Conservation (phyloP, 2,329 filamentous ascomycete genomes). For the Meredithiella fracta region DNA sequence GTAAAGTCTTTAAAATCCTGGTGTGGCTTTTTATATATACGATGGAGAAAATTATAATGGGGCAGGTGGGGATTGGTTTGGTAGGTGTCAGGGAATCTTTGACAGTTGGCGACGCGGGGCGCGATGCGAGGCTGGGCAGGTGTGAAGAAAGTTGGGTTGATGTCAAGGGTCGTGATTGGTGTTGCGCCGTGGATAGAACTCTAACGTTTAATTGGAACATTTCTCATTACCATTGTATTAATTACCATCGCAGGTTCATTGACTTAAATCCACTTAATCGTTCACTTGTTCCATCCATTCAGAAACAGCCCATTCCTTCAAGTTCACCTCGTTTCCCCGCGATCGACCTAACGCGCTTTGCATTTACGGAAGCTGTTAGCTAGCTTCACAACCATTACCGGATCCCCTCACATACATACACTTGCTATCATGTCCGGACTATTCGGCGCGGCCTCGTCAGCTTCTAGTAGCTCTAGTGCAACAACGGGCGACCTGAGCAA, state of each 20-base stretch:
- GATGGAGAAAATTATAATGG: conserved; percentile 13
- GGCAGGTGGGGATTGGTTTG: not conserved
- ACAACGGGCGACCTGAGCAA: conserved; percentile 83
- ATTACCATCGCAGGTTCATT: not conserved
- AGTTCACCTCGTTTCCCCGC: not conserved
- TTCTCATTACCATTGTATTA: not conserved
- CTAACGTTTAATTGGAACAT: not conserved
- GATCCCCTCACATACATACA: not conserved
- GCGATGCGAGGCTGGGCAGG: not conserved
- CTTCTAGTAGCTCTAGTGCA: conserved; percentile 40
- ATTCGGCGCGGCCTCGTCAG: conserved; percentile 38
- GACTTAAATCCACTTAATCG: not conserved
- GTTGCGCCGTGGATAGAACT: not conserved
- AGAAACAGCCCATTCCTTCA: not conserved
- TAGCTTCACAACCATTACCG: not conserved
- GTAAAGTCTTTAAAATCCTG: conserved; percentile 14
- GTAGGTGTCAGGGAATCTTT: not conserved
- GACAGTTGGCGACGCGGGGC: conserved; percentile 2
- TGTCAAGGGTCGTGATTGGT: not conserved
- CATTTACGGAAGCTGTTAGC: not conserved
- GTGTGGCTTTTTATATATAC: conserved; percentile 3
- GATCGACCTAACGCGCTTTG: not conserved
- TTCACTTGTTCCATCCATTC: not conserved
- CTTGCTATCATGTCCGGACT: conserved; percentile 41
- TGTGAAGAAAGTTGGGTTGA: not conserved